Conservation (phyloP, 1,139 yeast genomes). For the Saccharomyces pastorianus region DNA sequence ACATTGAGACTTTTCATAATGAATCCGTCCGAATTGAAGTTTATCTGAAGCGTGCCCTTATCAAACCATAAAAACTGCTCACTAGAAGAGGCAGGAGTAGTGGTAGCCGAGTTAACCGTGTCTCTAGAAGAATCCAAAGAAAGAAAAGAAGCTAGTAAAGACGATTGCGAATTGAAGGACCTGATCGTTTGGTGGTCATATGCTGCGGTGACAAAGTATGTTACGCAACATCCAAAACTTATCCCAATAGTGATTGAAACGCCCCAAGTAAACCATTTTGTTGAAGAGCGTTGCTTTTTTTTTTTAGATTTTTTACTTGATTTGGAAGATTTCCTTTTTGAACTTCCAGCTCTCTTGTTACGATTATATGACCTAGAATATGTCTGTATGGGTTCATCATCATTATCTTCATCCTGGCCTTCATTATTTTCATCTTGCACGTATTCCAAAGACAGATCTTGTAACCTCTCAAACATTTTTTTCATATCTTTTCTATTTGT, state of each 20-base stretch:
- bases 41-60: neutral
- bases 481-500: constrained; percentile 7
- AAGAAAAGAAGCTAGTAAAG: neutral
- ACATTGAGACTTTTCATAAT: neutral
- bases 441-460: too few relatives aligned
- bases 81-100: neutral
- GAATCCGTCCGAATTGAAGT: neutral
- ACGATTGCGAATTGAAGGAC: neutral
- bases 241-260: constrained; percentile 27
- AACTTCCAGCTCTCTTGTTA: too few relatives aligned
- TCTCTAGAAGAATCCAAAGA: neutral
- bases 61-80: neutral
- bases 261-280: constrained; percentile 26
- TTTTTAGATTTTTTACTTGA: constrained; percentile 8
- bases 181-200: neutral
- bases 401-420: too few relatives aligned
- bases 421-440: too few relatives aligned
- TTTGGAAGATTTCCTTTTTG: constrained; percentile 21
- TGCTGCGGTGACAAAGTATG: constrained; percentile 7
- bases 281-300: constrained; percentile 5
- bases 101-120: neutral
- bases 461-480: too few relatives aligned
- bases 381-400: too few relatives aligned
- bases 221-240: constrained; percentile 26
- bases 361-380: too few relatives aligned